Base-by-base conservation (phyloP, 768 basidiomycete genomes). In the Kwoniella sp. region DNA sequence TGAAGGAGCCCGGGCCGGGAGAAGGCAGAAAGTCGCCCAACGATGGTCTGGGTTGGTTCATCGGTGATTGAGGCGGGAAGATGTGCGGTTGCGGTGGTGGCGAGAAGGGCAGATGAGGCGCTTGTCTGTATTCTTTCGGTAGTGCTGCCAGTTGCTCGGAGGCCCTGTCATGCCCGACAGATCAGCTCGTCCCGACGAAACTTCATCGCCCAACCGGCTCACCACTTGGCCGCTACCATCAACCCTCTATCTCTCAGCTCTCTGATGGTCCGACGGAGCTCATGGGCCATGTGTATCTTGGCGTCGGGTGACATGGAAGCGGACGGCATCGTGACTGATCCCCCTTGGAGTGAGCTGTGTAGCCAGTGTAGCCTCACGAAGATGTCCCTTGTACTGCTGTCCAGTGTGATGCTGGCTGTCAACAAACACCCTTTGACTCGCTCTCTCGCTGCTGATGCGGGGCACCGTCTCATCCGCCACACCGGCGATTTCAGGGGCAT, bases 191-290 rank as follows among this genome's bases (percentile, higher is more conserved):
- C 17, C 17, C 29, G 2, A 22, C 29, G 33, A 38, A 20, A 25
- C 26, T 26, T 8, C 8, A 8, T 12, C 11, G 20, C 14, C 12
- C 14, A 32, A 29, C 4, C 9, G 42, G 38, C 59, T 44, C 27
- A 63, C 67, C 67, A 69, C 53, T 66, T 66, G 2, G 65, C 62
- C 6, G 62, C 52, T 12, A 69, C 64, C 29, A 69, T 38, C 25
- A 69, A 44, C n/a, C 67, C 67, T 23, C 67, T 32, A 40, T 66
- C 67, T 48, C 58, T 50, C 14, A 66, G 53, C 53, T 69, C 67
- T 17, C 57, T 47, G 9, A 62, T 59, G 4, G 64, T 60, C 33
- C 43, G 40, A 8, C 67, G 50, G 6, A 69, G 44, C 17, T 69
- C 67, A 33, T 69, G 50, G 11, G 67, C 67, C 42, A 69, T 62